These are phyloP conservation scores for Parastagonospora avenae DNA, from an alignment of 2,329 filamentous ascomycete species.

Conservation along the genomic window DNA sequence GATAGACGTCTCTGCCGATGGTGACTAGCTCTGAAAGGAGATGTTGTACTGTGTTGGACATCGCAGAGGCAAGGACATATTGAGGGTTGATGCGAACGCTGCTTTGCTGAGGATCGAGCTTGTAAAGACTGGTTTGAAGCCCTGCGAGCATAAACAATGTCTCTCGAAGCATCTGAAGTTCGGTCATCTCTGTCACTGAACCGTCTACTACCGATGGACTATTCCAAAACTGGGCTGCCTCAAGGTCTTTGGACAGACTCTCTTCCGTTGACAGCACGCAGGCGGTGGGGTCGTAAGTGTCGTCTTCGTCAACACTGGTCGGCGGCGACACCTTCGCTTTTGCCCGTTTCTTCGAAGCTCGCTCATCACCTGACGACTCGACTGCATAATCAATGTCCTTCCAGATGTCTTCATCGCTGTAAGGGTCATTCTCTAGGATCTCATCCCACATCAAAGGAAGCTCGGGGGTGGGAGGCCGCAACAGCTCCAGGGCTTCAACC, in stretches of 20 bases:
- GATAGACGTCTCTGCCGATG: conserved; percentile 55
- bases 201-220: conserved; percentile 9
- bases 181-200: conserved; percentile 58
- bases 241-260: conserved; percentile 45
- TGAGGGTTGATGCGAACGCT: conserved; percentile 43
- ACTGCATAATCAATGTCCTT: conserved; percentile 68
- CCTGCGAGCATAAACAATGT: conserved; percentile 85
- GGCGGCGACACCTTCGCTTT: conserved; percentile 33
- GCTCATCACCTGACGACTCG: conserved; percentile 68
- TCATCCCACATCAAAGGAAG: conserved; percentile 75
- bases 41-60: conserved; percentile 38
- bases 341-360: conserved; percentile 36
- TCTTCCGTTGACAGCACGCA: conserved; percentile 38
- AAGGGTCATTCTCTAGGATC: conserved; percentile 75
- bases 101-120: conserved; percentile 35
- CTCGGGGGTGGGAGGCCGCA: conserved; percentile 55
- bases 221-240: conserved; percentile 57
- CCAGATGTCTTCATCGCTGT: conserved; percentile 74
- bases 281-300: conserved; percentile 40
- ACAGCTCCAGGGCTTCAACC: conserved; percentile 65
- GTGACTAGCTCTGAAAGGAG: conserved; percentile 53
- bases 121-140: conserved; percentile 74
- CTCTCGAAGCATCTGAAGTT: conserved; percentile 76
- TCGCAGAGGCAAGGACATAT: conserved; percentile 49
- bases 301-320: conserved; percentile 47